A percentile compares a stretch with the other conserved stretches of the same genome.
Conservation (phyloP, 257 asterid genomes). For the Ehretia macrophylla region DNA sequence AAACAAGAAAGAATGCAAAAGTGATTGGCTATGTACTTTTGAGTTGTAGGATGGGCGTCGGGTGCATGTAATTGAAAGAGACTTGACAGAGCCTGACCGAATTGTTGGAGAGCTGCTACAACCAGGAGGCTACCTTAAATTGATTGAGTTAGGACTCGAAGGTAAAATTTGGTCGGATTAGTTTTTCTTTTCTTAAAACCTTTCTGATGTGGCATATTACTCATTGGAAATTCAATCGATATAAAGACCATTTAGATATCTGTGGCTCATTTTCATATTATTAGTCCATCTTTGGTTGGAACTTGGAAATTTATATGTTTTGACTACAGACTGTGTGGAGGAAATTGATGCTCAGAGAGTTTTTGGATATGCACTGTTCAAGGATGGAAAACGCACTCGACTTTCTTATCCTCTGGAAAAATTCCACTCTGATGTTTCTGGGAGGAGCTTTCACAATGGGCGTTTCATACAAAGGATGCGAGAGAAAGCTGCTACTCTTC, state of each 20-base stretch:
- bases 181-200: no score
- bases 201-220: neutral
- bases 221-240: neutral
- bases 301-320: constrained; percentile 6
- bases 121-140: constrained; percentile 91
- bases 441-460: constrained; percentile 94
- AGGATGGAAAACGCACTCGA: constrained; percentile 78
- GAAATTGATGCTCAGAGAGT: constrained; percentile 89
- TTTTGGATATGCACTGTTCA: constrained; percentile 86
- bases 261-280: no score
- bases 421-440: constrained; percentile 75
- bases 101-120: constrained; percentile 94
- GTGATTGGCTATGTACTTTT: neutral
- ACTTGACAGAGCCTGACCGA: constrained; percentile 80
- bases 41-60: constrained; percentile 69
- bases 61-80: constrained; percentile 80
- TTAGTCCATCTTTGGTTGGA: neutral
- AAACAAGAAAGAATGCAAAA: no score
- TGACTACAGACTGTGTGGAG: constrained; percentile 65
- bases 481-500: constrained; percentile 76
- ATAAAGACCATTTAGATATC: neutral
- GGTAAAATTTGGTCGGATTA: constrained; percentile 38
- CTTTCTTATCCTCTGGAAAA: constrained; percentile 84
- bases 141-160: constrained; percentile 74
- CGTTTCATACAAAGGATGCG: constrained; percentile 90